These are phyloP conservation scores for Alternaria arbusti DNA, from an alignment of 2,329 filamentous ascomycete species.

Conservation along the genomic window DNA sequence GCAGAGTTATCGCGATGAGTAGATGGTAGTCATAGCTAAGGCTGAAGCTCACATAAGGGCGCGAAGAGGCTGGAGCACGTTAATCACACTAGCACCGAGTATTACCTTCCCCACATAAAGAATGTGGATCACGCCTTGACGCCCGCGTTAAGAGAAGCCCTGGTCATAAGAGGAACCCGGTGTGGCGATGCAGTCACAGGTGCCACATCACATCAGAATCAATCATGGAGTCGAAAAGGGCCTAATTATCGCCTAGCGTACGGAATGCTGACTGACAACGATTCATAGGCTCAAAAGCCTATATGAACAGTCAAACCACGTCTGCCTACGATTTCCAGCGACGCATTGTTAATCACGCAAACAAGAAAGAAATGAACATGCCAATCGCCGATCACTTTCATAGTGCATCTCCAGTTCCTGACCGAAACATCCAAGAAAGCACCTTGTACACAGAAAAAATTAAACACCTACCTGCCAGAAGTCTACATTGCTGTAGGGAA, in stretches of 20 bases:
- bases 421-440: not conserved
- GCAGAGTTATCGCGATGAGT: not conserved
- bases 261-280: not conserved
- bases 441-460: too few species aligned
- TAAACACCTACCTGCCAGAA: too few species aligned
- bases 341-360: not conserved
- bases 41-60: not conserved
- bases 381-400: not conserved
- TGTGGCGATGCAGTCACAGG: not conserved
- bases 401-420: not conserved
- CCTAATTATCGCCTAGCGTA: not conserved
- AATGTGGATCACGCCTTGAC: not conserved
- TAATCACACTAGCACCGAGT: not conserved
- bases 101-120: not conserved
- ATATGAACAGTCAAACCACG: not conserved
- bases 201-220: not conserved
- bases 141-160: not conserved
- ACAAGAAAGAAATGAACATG: not conserved
- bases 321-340: not conserved
- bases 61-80: not conserved
- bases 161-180: not conserved
- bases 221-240: not conserved
- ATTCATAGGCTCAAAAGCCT: not conserved
- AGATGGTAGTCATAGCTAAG: conserved; percentile 2
- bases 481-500: too few species aligned